Evolutionary conservation across 148 eudicot genomes (phyloP).

Genomic region (Rhododendron molle): DNA sequence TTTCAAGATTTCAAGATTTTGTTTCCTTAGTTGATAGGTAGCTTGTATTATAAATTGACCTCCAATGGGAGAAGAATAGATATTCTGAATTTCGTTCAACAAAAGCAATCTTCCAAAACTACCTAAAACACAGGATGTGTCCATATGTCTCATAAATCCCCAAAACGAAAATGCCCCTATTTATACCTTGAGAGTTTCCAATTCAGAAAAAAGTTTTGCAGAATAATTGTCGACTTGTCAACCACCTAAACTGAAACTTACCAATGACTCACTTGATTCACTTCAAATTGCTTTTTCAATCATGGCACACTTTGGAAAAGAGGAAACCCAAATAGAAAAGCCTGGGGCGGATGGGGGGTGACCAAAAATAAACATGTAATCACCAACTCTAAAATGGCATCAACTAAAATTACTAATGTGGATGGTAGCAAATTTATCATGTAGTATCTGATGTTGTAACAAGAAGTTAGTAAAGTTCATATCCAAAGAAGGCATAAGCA

Average conservation of each 20-base stretch:
- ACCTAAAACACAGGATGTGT: neutral
- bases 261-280: neutral
- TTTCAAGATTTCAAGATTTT: no score
- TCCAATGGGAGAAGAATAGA: no score
- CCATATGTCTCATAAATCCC: neutral
- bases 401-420: neutral
- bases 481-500: neutral
- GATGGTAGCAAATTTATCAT: neutral
- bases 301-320: neutral
- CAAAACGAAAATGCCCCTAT: neutral
- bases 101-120: neutral
- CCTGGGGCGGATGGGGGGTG: neutral
- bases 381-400: neutral
- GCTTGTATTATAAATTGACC: no score
- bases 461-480: neutral
- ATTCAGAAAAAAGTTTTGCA: neutral
- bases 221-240: neutral
- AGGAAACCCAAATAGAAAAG: neutral
- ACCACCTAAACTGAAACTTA: neutral
- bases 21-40: no score
- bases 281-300: neutral
- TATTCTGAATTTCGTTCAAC: no score
- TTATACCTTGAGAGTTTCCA: neutral
- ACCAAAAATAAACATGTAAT: neutral
- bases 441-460: neutral